Conservation (phyloP, 2,329 filamentous ascomycete genomes). For the Myriosclerotinia duriaeana region DNA sequence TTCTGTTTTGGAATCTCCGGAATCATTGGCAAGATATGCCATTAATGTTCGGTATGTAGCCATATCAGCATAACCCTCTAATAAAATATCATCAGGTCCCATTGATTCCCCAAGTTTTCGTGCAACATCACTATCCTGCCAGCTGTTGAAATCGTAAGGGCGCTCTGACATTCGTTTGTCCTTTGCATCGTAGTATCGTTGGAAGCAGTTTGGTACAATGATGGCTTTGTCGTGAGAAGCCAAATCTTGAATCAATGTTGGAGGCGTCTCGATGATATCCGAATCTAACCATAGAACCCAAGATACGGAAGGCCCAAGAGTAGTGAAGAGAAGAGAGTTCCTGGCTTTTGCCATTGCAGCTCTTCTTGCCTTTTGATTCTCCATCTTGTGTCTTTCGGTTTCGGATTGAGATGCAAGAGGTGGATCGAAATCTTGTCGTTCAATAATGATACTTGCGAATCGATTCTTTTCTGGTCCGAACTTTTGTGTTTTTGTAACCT, state of each 20-base stretch:
- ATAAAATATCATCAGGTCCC: constrained; percentile 85
- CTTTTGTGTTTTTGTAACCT: constrained; percentile 82
- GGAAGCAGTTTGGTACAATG: constrained; percentile 93
- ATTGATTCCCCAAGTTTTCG: constrained; percentile 73
- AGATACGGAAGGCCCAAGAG: constrained; percentile 81
- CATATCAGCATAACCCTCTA: constrained; percentile 92
- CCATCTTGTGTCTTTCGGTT: constrained; percentile 84
- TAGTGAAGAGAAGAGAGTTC: constrained; percentile 94
- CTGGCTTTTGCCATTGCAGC: constrained; percentile 90
- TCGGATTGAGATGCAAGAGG: constrained; percentile 80
- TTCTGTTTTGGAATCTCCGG: constrained; percentile 58
- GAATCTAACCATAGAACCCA: constrained; percentile 97
- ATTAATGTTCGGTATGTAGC: constrained; percentile 89
- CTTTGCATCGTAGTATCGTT: constrained; percentile 71
- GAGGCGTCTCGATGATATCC: constrained; percentile 86
- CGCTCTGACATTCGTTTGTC: constrained; percentile 71
- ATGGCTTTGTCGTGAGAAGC: constrained; percentile 85
- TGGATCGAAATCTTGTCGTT: constrained; percentile 90
- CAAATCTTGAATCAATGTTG: constrained; percentile 84
- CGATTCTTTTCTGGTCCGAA: constrained; percentile 71
- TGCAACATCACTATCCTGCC: constrained; percentile 85
- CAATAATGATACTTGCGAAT: constrained; percentile 90
- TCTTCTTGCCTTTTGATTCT: constrained; percentile 81
- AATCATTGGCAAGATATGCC: constrained; percentile 70
- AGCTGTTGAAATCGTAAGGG: constrained; percentile 96